Evolutionary conservation across 306 rosid genomes (phyloP).

Genomic region (Citrullus amarus): DNA sequence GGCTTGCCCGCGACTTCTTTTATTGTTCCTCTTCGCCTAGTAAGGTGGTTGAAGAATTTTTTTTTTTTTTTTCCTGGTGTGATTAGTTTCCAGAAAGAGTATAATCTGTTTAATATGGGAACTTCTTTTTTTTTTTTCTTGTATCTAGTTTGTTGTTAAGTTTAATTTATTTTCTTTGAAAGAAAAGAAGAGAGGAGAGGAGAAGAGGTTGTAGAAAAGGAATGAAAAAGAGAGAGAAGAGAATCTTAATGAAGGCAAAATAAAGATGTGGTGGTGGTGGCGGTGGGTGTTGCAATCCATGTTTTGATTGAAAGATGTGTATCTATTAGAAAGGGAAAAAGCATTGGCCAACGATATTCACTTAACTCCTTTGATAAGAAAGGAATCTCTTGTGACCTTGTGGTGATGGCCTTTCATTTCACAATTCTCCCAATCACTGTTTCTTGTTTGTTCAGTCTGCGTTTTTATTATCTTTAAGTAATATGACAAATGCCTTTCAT

Average conservation of each 20-base stretch:
- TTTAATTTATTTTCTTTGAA: too few species aligned
- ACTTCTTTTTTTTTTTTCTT: too few species aligned
- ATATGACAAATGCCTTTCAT: background rate
- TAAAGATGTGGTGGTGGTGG: background rate
- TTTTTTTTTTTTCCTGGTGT: too few species aligned
- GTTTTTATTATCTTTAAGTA: background rate
- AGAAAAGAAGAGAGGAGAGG: too few species aligned
- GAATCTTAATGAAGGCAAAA: background rate
- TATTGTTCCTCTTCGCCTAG: too few species aligned
- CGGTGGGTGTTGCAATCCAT: background rate
- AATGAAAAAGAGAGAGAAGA: background rate
- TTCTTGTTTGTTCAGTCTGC: background rate
- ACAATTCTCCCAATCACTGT: background rate
- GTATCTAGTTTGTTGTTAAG: too few species aligned
- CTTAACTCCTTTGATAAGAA: conserved; percentile 1
- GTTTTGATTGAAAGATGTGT: background rate
- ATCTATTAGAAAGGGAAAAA: background rate
- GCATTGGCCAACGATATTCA: background rate
- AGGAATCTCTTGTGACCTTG: background rate
- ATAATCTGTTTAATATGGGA: too few species aligned
- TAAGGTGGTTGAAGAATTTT: too few species aligned
- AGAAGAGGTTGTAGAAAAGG: too few species aligned
- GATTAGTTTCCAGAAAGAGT: too few species aligned
- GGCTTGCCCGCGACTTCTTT: too few species aligned
- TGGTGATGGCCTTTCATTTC: background rate